Evolutionary conservation across 2,329 filamentous ascomycete genomes (phyloP).

Genomic region (Scorias spongiosa): DNA sequence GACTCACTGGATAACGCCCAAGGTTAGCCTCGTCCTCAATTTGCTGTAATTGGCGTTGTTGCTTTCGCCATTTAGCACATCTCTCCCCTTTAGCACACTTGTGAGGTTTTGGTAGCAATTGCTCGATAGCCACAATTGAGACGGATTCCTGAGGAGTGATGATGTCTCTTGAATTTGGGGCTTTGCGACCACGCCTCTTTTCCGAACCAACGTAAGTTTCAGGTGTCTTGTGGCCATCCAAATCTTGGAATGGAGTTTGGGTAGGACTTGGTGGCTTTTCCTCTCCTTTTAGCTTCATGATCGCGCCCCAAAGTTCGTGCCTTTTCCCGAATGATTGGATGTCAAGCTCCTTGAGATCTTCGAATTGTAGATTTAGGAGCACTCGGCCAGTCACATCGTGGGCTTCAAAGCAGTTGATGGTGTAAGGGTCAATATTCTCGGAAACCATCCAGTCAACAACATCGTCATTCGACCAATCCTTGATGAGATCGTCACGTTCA

Average conservation of each 20-base stretch:
- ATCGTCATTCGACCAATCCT: constrained; percentile 54
- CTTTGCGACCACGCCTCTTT: constrained; percentile 25
- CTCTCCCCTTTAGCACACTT: constrained; percentile 74
- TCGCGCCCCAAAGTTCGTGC: constrained; percentile 66
- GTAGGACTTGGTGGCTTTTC: constrained; percentile 27
- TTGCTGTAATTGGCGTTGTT: constrained; percentile 60
- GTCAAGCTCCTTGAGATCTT: constrained; percentile 68
- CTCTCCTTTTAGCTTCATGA: constrained; percentile 47
- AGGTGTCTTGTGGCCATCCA: constrained; percentile 15
- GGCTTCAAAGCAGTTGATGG: constrained; percentile 71
- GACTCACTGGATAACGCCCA: constrained; percentile 41
- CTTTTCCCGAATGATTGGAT: constrained; percentile 71
- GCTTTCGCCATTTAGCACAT: constrained; percentile 67
- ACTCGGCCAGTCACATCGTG: constrained; percentile 89
- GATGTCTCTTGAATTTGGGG: constrained; percentile 39
- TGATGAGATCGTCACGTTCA: constrained; percentile 33
- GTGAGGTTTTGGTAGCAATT: constrained; percentile 72
- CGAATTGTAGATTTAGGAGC: constrained; percentile 78
- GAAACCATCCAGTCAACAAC: constrained; percentile 79
- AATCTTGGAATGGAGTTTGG: constrained; percentile 34
- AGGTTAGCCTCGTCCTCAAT: constrained; percentile 54
- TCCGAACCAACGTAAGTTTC: constrained; percentile 17
- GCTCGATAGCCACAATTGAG: constrained; percentile 84
- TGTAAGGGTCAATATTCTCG: constrained; percentile 58
- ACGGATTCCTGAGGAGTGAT: constrained; percentile 71